These are phyloP conservation scores for Auriscalpium microsporum DNA, from an alignment of 768 basidiomycete genomes.

Conservation along the genomic window DNA sequence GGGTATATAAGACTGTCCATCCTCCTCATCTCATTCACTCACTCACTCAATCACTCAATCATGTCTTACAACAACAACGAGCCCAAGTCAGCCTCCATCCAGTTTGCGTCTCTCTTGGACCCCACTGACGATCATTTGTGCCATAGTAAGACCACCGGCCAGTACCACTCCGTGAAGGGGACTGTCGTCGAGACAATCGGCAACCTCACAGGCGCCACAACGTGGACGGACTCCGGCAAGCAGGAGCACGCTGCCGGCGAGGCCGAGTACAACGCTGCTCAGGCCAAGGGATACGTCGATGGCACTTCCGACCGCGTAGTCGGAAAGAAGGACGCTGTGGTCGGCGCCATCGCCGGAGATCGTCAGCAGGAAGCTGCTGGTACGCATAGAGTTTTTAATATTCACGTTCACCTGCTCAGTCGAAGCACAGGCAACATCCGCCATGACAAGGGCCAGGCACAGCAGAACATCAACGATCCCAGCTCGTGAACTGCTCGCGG, in stretches of 20 bases:
- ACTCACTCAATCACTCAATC: background rate
- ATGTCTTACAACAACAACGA: slow-evolving; percentile 12
- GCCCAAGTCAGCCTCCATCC: slow-evolving; percentile 6
- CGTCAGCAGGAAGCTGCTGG: slow-evolving; percentile 41
- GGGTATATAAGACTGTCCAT: background rate
- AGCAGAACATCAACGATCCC: slow-evolving; percentile 41
- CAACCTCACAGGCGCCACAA: slow-evolving; percentile 32
- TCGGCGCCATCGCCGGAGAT: slow-evolving; percentile 51
- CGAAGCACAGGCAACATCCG: slow-evolving; percentile 36
- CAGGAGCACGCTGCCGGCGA: slow-evolving; percentile 44
- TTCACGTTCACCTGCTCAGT: too few relatives aligned
- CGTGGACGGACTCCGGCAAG: slow-evolving; percentile 38
- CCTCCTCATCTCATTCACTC: background rate
- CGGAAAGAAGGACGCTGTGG: slow-evolving; percentile 46
- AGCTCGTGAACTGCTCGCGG: background rate
- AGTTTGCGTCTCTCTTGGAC: background rate
- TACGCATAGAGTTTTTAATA: slow-evolving; percentile 15
- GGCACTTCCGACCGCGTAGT: slow-evolving; percentile 35
- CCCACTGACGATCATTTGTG: background rate
- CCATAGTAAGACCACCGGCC: slow-evolving; percentile 28
- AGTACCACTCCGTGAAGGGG: slow-evolving; percentile 33
- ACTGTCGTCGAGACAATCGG: slow-evolving; percentile 33
- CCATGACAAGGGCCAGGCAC: slow-evolving; percentile 45
- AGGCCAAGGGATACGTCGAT: slow-evolving; percentile 42
- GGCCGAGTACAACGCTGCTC: slow-evolving; percentile 37